phyloP scores from a whole-genome alignment of 352 stramenopile species.

The Pilasporangium apinafurcum region DNA sequence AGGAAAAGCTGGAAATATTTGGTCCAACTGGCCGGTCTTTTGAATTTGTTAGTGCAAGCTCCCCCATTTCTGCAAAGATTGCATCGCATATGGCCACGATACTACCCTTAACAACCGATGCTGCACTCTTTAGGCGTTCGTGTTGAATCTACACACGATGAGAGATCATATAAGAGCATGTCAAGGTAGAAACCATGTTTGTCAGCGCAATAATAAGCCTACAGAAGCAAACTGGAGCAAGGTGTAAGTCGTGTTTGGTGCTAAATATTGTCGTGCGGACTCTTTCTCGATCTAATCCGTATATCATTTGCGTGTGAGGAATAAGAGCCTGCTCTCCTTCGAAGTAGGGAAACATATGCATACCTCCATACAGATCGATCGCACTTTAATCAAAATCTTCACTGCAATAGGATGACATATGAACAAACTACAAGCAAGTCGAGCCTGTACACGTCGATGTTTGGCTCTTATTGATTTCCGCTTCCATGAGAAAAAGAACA shows the following conservation, averaged over 20 bases:
- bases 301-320: no score
- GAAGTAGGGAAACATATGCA: neutral
- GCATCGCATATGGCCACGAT: constrained; percentile 12
- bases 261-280: neutral
- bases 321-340: neutral
- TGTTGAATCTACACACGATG: constrained; percentile 7
- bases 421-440: constrained; percentile 40
- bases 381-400: constrained; percentile 24
- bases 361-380: constrained; percentile 18
- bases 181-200: no score
- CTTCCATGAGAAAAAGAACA: constrained; percentile 78
- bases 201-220: neutral
- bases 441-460: constrained; percentile 23
- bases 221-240: constrained; percentile 6
- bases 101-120: constrained; percentile 7
- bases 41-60: constrained; percentile 9
- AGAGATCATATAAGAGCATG: neutral
- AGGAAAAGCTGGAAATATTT: constrained; percentile 1
- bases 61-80: constrained; percentile 10
- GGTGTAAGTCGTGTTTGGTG: neutral
- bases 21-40: neutral
- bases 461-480: constrained; percentile 36
- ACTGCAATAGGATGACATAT: constrained; percentile 32
- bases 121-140: constrained; percentile 7
- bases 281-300: constrained; percentile 15